Base-by-base conservation (phyloP, 2,329 filamentous ascomycete species). In the Diplocarpon rosae region DNA sequence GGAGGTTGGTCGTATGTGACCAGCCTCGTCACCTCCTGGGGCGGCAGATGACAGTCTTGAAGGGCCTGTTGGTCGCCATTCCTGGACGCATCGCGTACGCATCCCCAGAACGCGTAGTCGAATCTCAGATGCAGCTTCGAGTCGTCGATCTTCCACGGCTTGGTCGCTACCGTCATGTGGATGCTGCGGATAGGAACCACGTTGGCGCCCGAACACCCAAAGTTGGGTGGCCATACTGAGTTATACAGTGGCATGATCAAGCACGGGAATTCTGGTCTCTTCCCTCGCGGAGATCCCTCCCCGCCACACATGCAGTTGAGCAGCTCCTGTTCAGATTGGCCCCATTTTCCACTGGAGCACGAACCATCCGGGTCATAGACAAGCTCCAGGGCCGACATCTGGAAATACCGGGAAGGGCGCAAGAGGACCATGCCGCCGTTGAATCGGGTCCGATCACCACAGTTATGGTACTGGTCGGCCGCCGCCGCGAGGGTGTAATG, bases 391-490 rank as follows among this genome's bases (percentile, higher is more conserved):
- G 41, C 45, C 8, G 37, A 39, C 17, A 43, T 44, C 16, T 47
- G 45, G 34, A 47, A 47, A 16, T 47, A 47, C 6, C 45, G 37
- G 4, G 37, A 40, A 3, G 37, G 37, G 3, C 41, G 37, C 11
- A 47, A n/a, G n/a, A 47, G 33, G 3, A 47, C 34, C 41, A 47
- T 43, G 1, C 45, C 45, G 12, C 45, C 45, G 38, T 47, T 47
- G 15, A 47, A n/a, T 2, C 41, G 31, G 10, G 8, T 10, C 11
- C 45, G 33, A 28, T 47, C 45, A 9, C 32, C 36, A 33, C 45
- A 47, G 33, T 41, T 41, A 16, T 27, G 15, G 33, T 40, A 47
- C 11, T 47, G 41, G 34, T 47, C 45, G 1, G 45, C 24, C 0
- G 45, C 40, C 6, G 30, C 45, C 4, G 41, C 11, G 17, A 47